Base-by-base conservation (phyloP, 2,329 filamentous ascomycete species). In the Diaporthe eres region DNA sequence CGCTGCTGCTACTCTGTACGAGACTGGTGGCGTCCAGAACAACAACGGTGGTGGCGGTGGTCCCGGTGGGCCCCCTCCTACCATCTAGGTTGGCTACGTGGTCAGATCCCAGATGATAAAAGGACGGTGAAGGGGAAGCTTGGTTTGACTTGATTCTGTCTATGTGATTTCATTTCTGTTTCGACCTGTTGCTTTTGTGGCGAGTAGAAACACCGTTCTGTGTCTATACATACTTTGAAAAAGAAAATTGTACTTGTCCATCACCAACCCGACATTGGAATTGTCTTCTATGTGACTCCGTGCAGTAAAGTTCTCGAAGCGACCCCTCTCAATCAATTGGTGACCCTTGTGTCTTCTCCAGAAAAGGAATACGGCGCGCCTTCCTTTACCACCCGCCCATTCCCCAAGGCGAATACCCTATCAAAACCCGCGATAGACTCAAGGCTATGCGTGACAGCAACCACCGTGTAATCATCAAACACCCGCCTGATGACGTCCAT, bases 1-100 rank as follows among this genome's bases (percentile, higher is more conserved):
- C 39, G 80, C 82, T 25, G 84, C 84, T 13, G 83, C 81, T 13
- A 84, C 80, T n/a, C 77, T 81, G 42, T 82, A 82, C 63, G 79
- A 80, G 68, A 77, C 80, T n/a, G 84, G 84, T 22, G 84, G 84
- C 39, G 81, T 82, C 74, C 39, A 47, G 60, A 65, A 65, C 60
- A 74, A 75, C 42, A 77, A 80, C 75, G 77, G 75, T 4, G 55
- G 72, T 28, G 77, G 77, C 3, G 77, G 78, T 22, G 49, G 58
- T 6, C 57, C 57, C 28, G 77, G 78, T 25, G 77, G 77, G n/a
- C 51, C 39, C 2, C 72, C 67, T 31, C 72, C 71, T 25, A 71
- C 68, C 13, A 31, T 31, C 71, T 58, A 72, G 63, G 31, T 12
- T 39, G 12, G 7, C 34, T 42, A 10, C 8, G 22, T 39, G n/a